Base-by-base conservation (phyloP, 2,329 filamentous ascomycete genomes). In the Orbilia quercus region DNA sequence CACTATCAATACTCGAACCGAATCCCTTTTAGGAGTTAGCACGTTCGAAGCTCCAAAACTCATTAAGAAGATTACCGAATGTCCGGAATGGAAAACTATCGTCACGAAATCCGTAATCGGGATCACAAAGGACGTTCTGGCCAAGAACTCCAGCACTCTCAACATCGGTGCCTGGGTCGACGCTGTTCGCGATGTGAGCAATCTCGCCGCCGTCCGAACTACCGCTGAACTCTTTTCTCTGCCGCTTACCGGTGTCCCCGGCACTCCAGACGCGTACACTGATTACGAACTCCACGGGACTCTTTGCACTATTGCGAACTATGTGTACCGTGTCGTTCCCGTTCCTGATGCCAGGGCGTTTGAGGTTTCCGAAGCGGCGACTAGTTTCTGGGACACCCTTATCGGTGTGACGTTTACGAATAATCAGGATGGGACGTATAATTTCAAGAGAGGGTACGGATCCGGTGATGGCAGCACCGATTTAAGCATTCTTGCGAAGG, bases 101-200 rank as follows among this genome's bases (percentile, higher is more conserved):
- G 83, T 92, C 77, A 88, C 88, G 81, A 80, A 81, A 0, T 92
- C 91, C 77, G 92, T 90, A 78, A 83, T 86, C 6, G 82, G 85
- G 28, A 87, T 86, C 12, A 88, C 86, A 0, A 81, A 86, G 60
- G 81, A 84, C 20, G 83, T 94, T 1, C 82, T 96, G 18, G 79
- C 81, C 0, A 83, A 87, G 25, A 91, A 91, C 79, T 86, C 86
- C 47, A 90, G 87, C 80, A 84, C 84, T 66, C 83, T 93, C 22
- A 85, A 83, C 6, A 84, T 85, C 11, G 83, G 55, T 5, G 28
- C 34, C 11, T 74, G 91, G 78, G 85, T 92, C 44, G 91, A 95
- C 76, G 83, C 93, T 84, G 85, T 86, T 45, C 83, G 85, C 64
- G 85, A 87, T 20, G 70, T 87, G 54, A 83, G 84, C 25, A 87